These are phyloP conservation scores for Pseudoperonospora humuli DNA, from an alignment of 352 stramenopile species.

Conservation along the genomic window DNA sequence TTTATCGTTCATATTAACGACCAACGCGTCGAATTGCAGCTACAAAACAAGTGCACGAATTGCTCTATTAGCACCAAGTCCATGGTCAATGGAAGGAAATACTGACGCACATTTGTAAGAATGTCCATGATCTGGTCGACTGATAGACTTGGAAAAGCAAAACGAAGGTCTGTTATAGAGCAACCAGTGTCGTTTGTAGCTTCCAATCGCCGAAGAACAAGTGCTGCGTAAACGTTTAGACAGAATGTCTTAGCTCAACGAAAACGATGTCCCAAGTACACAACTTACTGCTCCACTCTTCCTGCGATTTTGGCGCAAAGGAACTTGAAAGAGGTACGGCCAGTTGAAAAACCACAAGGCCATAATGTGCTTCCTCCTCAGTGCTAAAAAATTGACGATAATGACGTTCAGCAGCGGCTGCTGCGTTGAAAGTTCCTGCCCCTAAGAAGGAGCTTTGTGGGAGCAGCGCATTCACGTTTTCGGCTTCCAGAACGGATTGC, in stretches of 20 bases:
- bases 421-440: constrained; percentile 14
- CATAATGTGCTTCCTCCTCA: constrained; percentile 41
- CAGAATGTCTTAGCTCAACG: neutral
- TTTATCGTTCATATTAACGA: constrained; percentile 44
- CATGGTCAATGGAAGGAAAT: neutral
- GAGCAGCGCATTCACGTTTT: constrained; percentile 40
- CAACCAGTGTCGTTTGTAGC: constrained; percentile 27
- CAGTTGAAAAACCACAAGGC: constrained; percentile 56
- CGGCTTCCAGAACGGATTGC: constrained; percentile 41
- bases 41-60: constrained; percentile 12
- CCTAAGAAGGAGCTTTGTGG: constrained; percentile 22
- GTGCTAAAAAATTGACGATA: constrained; percentile 58
- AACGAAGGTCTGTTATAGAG: constrained; percentile 46
- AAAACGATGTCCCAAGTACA: neutral
- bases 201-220: constrained; percentile 36
- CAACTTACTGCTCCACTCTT: constrained; percentile 50
- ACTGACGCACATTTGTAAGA: constrained; percentile 42
- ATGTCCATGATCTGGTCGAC: constrained; percentile 45
- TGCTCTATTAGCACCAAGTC: neutral
- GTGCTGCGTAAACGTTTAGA: too few species aligned
- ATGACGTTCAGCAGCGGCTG: constrained; percentile 30
- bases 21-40: constrained; percentile 61
- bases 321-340: constrained; percentile 6
- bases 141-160: constrained; percentile 41
- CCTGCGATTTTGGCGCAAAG: constrained; percentile 17